Evolutionary conservation across 2,329 filamentous ascomycete genomes (phyloP), one percentile per base, ranked within the genome.

Genomic region (Massarina eburnea): DNA sequence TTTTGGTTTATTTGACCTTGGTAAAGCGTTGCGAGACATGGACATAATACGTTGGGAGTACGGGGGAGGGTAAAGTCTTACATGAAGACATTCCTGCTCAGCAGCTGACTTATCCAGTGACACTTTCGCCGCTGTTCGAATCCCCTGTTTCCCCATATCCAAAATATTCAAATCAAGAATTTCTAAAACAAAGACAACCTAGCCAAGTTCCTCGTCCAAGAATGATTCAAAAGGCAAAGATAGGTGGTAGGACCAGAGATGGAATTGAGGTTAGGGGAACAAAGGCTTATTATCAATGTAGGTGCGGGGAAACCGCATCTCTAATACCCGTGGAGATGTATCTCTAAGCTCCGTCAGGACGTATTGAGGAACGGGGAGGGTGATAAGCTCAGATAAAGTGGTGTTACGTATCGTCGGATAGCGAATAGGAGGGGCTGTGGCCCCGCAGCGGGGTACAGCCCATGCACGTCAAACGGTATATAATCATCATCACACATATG

Each of bases 121-220:
- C 34, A 92, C 86, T 66, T 86, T 86, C 45, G 86, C 80, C 15
- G 84, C 85, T 27, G 84, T 88, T 45, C 89, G 82, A 55, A 92
- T 84, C 30, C 73, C 80, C 59, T 74, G 62, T 62, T 71, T 72
- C 38, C 74, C 72, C 77, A 80, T 81, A 24, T 30, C 51, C 35
- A 29, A 14, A 37, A 29, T 20, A 29, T 39, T n/a, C 12, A 29
- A 14, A 15, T 27, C 22, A 17, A 24, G 20, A 27, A 12, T 40
- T n/a, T 26, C 15, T 8, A 18, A 43, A 34, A 42, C n/a, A 36
- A n/a, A 4, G 12, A 40, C 3, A 20, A n/a, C 8, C 17, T 30
- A 32, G 15, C 15, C 15, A 34, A n/a, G n/a, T 15, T 12, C 12
- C 27, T n/a, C n/a, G n/a, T n/a, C n/a, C n/a, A n/a, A n/a, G n/a